Conservation (phyloP, 2,329 filamentous ascomycete genomes). For the Aspergillus persii region DNA sequence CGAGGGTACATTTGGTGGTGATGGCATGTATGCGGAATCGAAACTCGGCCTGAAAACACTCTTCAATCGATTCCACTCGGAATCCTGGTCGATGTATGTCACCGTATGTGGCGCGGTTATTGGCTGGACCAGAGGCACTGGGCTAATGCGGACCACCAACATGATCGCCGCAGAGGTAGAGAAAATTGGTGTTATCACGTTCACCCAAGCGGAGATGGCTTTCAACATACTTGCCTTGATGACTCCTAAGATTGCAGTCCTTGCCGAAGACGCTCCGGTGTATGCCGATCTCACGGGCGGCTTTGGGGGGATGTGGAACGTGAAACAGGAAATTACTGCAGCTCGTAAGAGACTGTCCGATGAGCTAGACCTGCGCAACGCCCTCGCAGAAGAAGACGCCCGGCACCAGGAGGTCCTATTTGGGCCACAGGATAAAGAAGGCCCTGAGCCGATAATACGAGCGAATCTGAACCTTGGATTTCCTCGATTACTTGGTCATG, state of each 20-base stretch:
- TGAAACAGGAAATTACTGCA: constrained; percentile 22
- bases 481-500: constrained; percentile 2
- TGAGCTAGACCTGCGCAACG: constrained; percentile 19
- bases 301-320: constrained; percentile 27
- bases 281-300: constrained; percentile 42
- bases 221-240: constrained; percentile 39
- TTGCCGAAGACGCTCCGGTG: constrained; percentile 36
- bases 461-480: constrained; percentile 11
- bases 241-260: constrained; percentile 25
- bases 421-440: not conserved
- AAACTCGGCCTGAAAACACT: constrained; percentile 38
- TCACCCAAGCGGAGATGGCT: constrained; percentile 44
- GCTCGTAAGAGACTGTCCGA: constrained; percentile 20
- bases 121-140: constrained; percentile 48
- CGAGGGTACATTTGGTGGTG: constrained; percentile 43
- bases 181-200: constrained; percentile 38
- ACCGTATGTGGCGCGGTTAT: constrained; percentile 44
- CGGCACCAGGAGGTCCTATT: constrained; percentile 8
- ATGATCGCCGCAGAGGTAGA: constrained; percentile 40
- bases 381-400: constrained; percentile 22
- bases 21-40: constrained; percentile 47
- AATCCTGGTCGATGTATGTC: constrained; percentile 30
- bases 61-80: constrained; percentile 19
- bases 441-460: not conserved
- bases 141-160: constrained; percentile 45